A percentile compares a stretch with the other conserved stretches of the same genome.
Evolutionary conservation across 1,284 basidiomycete genomes (phyloP).

Genomic region (Afroboletus lepidellus): DNA sequence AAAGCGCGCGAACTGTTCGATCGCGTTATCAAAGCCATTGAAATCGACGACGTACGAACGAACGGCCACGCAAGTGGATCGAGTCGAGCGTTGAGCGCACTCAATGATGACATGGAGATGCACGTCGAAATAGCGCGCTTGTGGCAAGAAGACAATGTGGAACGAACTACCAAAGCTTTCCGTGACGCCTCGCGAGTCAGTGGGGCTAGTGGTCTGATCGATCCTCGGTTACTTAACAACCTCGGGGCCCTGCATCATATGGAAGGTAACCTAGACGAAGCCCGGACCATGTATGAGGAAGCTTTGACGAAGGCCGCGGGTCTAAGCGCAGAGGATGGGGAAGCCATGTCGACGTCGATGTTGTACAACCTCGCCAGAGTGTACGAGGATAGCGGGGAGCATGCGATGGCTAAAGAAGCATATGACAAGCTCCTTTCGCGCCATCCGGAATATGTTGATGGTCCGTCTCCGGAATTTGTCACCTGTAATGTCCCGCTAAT

Average conservation of each 20-base stretch:
- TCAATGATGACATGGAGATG: slow-evolving; percentile 73
- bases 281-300: slow-evolving; percentile 61
- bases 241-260: slow-evolving; percentile 76
- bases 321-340: slow-evolving; percentile 51
- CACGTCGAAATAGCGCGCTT: slow-evolving; percentile 83
- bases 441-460: slow-evolving; percentile 93
- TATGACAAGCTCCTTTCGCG: slow-evolving; percentile 81
- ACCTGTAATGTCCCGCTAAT: slow-evolving; percentile 1
- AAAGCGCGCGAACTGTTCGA: slow-evolving; percentile 83
- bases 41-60: slow-evolving; percentile 48
- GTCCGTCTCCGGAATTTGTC: slow-evolving; percentile 43
- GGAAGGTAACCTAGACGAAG: slow-evolving; percentile 60
- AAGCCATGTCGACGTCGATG: slow-evolving; percentile 76
- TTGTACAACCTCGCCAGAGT: slow-evolving; percentile 87
- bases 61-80: slow-evolving; percentile 36
- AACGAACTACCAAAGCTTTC: slow-evolving; percentile 71
- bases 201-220: slow-evolving; percentile 46
- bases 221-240: slow-evolving; percentile 80
- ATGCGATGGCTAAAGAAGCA: slow-evolving; percentile 72
- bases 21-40: slow-evolving; percentile 66
- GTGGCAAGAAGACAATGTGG: slow-evolving; percentile 80
- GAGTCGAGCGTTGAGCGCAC: slow-evolving; percentile 25
- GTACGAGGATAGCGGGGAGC: slow-evolving; percentile 80
- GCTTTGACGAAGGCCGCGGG: slow-evolving; percentile 59
- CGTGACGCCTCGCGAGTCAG: slow-evolving; percentile 69